phyloP scores from a whole-genome alignment of 129 eudicot genomes.

The Ambrosia artemisiifolia region DNA sequence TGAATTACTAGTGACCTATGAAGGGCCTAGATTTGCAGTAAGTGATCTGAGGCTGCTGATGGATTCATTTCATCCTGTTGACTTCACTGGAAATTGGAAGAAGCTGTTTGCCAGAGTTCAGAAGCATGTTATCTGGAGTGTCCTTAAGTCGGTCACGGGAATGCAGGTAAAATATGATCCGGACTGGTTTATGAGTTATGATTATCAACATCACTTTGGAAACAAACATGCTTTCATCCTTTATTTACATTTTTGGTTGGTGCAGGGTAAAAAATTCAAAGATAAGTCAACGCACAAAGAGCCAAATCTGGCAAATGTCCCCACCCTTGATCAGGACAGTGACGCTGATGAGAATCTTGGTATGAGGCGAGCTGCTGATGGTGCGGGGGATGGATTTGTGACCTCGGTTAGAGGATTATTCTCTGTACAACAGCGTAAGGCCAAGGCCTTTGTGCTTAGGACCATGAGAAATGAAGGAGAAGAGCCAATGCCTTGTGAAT shows the following conservation, averaged over 20 bases:
- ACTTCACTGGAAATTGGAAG: conserved; percentile 92
- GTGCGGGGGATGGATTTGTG: conserved; percentile 92
- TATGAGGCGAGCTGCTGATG: conserved; percentile 62
- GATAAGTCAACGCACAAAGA: conserved; percentile 59
- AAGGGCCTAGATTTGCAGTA: conserved; percentile 92
- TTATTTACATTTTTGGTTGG: neutral
- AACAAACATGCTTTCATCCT: no score
- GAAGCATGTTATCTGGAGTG: conserved; percentile 95
- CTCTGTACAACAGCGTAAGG: conserved; percentile 76
- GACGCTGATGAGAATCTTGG: conserved; percentile 66
- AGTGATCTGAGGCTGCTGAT: conserved; percentile 85
- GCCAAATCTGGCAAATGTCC: conserved; percentile 46
- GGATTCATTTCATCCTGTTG: conserved; percentile 87
- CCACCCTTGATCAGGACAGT: conserved; percentile 65
- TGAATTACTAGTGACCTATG: conserved; percentile 80
- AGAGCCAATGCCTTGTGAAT: conserved; percentile 60
- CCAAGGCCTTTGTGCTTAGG: conserved; percentile 86
- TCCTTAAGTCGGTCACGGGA: conserved; percentile 92
- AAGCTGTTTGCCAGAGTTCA: conserved; percentile 80
- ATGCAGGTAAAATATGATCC: conserved; percentile 60
- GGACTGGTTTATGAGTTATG: neutral
- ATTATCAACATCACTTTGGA: neutral
- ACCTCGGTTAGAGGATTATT: conserved; percentile 84
- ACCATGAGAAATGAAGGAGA: conserved; percentile 98
- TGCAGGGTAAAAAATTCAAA: conserved; percentile 88